Evolutionary conservation across 139 green algal genomes (phyloP), one percentile per base, ranked within the genome.

Genomic region (Monoraphidium neglectum): DNA sequence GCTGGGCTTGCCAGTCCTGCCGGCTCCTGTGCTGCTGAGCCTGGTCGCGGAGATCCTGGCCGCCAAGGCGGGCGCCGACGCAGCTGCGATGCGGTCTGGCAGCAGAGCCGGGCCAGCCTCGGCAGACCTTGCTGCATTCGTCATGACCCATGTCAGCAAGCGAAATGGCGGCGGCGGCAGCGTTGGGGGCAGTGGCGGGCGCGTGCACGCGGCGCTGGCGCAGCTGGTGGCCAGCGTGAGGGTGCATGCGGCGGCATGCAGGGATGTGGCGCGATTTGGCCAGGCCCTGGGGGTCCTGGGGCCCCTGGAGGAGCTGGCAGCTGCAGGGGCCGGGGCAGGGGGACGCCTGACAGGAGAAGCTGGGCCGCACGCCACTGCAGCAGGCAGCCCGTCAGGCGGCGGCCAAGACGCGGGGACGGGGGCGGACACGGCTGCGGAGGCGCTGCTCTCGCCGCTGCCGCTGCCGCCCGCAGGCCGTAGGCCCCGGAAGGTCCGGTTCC

Each of bases 11-110:
- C 37, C 51, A 28, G 16, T 77, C n/a, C 70, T 77, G 53, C 46
- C 70, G 15, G 57, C 37, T 32, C 57, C 57, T 32, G 70, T n/a
- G 5, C 38, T 77, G 70, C 70, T 77, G 70, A 56, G 59, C 37
- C 38, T 77, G 37, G 64, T 77, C 13, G 57, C 37, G 18, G 33
- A 38, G 2, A 5, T 77, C 5, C 68, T 69, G 33, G 35, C 70
- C 1, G n/a, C 54, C 32, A 77, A 77, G 38, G 70, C 70, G 47
- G 70, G 38, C 60, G 70, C 70, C 68, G 70, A 77, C 59, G 70
- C 70, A 18, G 23, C 56, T 33, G 70, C 70, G 5, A 56, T 77
- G 1, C 36, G 37, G 10, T 47, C 24, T 35, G 56, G 60, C 28
- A 61, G n/a, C 6, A n/a, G n/a, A n/a, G n/a, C n/a, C n/a, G n/a